Percentiles rank a stretch among this genome's conserved stretches.
Evolutionary conservation across 2,329 filamentous ascomycete genomes (phyloP).

Genomic region (Botryosphaeria dothidea): DNA sequence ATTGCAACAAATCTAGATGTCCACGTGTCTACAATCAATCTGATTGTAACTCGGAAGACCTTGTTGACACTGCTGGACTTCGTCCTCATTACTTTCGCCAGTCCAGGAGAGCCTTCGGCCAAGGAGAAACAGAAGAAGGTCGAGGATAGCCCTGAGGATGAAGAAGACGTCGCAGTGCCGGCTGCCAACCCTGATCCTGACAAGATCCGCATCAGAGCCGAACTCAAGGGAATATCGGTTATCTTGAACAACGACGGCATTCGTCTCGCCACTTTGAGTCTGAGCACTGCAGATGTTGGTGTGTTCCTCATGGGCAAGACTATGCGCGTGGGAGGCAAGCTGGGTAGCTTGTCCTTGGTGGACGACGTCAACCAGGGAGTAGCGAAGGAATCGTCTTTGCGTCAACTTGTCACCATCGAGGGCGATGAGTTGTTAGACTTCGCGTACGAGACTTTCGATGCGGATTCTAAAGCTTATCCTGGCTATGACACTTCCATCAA

Average conservation of each 20-base stretch:
- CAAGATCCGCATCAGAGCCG: conserved; percentile 90
- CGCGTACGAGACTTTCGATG: conserved; percentile 93
- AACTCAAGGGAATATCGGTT: conserved; percentile 88
- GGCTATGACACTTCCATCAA: conserved; percentile 93
- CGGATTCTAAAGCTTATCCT: conserved; percentile 74
- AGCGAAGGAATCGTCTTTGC: conserved; percentile 74
- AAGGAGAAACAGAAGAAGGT: conserved; percentile 19
- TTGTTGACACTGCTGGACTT: conserved; percentile 92
- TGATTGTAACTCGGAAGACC: conserved; percentile 91
- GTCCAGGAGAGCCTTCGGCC: conserved; percentile 49
- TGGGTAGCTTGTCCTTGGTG: conserved; percentile 84
- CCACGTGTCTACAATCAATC: conserved; percentile 89
- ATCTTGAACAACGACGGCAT: conserved; percentile 98
- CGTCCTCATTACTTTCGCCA: conserved; percentile 86
- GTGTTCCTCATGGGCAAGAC: conserved; percentile 83
- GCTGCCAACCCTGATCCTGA: conserved; percentile 52
- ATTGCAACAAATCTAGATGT: conserved; percentile 92
- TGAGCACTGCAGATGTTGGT: conserved; percentile 89
- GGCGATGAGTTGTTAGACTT: conserved; percentile 96
- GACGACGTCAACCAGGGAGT: conserved; percentile 95
- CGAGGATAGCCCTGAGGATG: conserved; percentile 25
- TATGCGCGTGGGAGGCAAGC: conserved; percentile 82
- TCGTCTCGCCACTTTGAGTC: conserved; percentile 84
- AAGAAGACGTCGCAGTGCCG: conserved; percentile 39
- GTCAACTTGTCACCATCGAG: conserved; percentile 89